Percentiles rank a stretch among this genome's conserved stretches.
These are phyloP conservation scores for Mantamonas sphyraenae DNA, from an alignment of 78 protist genomes.

Conservation along the genomic window DNA sequence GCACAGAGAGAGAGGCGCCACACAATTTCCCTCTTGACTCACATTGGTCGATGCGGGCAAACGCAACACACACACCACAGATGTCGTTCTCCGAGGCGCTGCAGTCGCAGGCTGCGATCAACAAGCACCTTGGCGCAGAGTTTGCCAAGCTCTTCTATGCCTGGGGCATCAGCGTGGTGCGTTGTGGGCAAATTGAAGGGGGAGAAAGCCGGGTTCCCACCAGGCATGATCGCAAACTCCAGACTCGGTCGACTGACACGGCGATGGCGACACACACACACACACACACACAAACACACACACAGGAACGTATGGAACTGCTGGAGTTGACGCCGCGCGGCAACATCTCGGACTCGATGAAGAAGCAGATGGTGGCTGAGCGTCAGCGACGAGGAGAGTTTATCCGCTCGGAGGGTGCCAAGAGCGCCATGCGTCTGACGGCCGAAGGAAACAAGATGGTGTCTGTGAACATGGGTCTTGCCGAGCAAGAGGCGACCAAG, in stretches of 20 bases:
- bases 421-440: neutral
- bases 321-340: constrained; percentile 5
- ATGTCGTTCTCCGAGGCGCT: constrained; percentile 18
- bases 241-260: no score
- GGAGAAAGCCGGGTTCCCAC: no score
- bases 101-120: constrained; percentile 3
- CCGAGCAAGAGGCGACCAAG: constrained; percentile 1
- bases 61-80: no score
- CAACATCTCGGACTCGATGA: neutral
- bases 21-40: no score
- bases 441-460: constrained; percentile 5
- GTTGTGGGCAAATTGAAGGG: no score
- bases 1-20: no score
- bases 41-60: no score
- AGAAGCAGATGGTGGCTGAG: constrained; percentile 36
- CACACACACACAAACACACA: no score
- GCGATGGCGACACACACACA: no score
- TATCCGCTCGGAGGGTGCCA: constrained; percentile 21
- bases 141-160: constrained; percentile 1
- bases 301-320: constrained; percentile 21
- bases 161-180: constrained; percentile 18
- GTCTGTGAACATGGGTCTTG: neutral
- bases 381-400: constrained; percentile 9
- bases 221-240: no score
- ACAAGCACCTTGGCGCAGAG: constrained; percentile 5